These are phyloP conservation scores for Saccharomyces kudriavzevii DNA, from an alignment of 805 yeast species.

Conservation along the genomic window DNA sequence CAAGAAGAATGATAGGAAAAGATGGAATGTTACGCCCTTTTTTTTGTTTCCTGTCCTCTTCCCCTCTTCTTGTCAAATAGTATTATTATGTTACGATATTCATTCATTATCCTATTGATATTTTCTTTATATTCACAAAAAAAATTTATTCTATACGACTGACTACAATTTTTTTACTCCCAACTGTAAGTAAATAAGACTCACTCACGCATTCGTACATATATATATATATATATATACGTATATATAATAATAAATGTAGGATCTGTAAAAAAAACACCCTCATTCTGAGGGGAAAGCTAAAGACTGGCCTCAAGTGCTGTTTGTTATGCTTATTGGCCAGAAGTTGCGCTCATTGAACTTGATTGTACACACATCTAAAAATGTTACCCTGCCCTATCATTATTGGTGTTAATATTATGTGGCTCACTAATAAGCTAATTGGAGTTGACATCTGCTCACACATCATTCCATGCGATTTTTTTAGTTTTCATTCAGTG, in stretches of 20 bases:
- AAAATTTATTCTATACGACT: not conserved
- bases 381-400: not conserved
- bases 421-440: not conserved
- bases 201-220: not conserved
- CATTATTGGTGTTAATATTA: not conserved
- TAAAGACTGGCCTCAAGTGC: not conserved
- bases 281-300: not conserved
- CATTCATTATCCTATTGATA: not conserved
- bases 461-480: not conserved
- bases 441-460: not conserved
- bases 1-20: not conserved
- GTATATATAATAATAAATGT: not conserved
- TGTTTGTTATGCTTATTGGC: not conserved
- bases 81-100: not conserved
- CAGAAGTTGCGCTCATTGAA: not conserved
- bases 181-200: not conserved
- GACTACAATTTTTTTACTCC: not conserved
- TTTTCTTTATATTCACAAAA: not conserved
- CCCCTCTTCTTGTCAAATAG: not conserved
- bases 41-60: slow-evolving; percentile 1
- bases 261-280: not conserved
- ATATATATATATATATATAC: not conserved
- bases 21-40: not conserved
- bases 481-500: not conserved
- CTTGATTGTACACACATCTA: not conserved